Evolutionary conservation across 257 asterid species (phyloP).

Genomic region (Oldenlandia corymbosa): DNA sequence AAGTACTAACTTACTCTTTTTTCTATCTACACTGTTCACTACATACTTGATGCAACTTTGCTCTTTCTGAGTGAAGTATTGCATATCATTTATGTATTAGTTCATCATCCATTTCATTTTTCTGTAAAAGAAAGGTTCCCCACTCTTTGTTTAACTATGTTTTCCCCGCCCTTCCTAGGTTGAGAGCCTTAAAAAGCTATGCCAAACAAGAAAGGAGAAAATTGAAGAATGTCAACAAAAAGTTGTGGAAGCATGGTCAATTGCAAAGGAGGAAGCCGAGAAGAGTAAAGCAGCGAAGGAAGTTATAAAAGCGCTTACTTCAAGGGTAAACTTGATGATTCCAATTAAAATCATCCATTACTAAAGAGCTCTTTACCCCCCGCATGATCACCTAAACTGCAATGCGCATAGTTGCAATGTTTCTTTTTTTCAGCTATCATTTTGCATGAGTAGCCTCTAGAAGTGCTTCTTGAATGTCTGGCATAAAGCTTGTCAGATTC

Average conservation of each 20-base stretch:
- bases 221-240: constrained; percentile 32
- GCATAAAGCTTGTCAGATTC: too few relatives aligned
- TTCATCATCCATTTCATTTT: not conserved
- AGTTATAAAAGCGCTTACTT: constrained; percentile 38
- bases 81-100: not conserved
- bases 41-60: constrained; percentile 5
- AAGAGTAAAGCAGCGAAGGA: constrained; percentile 50
- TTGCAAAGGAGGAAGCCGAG: constrained; percentile 46
- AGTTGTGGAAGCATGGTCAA: constrained; percentile 39
- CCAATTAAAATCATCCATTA: constrained; percentile 3
- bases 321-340: constrained; percentile 36
- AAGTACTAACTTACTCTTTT: constrained; percentile 26
- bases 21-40: not conserved
- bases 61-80: too few relatives aligned
- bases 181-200: constrained; percentile 31
- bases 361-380: not conserved
- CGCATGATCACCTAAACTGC: not conserved
- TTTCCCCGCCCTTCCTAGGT: too few relatives aligned
- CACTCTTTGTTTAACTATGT: not conserved
- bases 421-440: not conserved
- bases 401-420: not conserved
- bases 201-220: constrained; percentile 35
- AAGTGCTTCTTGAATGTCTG: too few relatives aligned
- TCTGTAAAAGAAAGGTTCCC: not conserved
- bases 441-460: not conserved